Evolutionary conservation across 2,329 filamentous ascomycete species (phyloP).

Genomic region (Pseudogymnoascus sp.): DNA sequence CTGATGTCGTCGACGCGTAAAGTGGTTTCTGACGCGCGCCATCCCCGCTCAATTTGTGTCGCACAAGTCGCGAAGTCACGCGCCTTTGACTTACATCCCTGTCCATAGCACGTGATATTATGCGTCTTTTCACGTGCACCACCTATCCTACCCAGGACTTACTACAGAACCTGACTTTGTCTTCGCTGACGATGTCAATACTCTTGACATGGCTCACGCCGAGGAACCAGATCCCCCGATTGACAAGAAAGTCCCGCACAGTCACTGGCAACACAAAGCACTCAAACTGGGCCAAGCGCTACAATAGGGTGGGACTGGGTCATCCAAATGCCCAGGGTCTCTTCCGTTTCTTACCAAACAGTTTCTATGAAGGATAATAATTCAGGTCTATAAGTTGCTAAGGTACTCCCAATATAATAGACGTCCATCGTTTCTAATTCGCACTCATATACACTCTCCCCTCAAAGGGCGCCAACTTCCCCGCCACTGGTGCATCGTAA

Average conservation of each 20-base stretch:
- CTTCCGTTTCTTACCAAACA: too few relatives aligned
- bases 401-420: background rate
- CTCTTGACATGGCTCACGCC: too few relatives aligned
- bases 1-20: conserved; percentile 1
- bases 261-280: too few relatives aligned
- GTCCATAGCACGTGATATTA: background rate
- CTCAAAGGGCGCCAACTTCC: background rate
- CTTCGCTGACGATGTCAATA: too few relatives aligned
- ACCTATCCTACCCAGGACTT: background rate
- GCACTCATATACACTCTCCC: background rate
- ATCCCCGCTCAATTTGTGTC: background rate
- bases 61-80: conserved; percentile 3
- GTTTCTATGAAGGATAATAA: too few relatives aligned
- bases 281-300: too few relatives aligned
- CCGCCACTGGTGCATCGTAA: background rate
- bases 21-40: conserved; percentile 2
- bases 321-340: too few relatives aligned
- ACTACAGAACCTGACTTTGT: too few relatives aligned
- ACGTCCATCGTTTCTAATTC: background rate
- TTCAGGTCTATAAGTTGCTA: too few relatives aligned
- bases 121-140: background rate
- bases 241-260: too few relatives aligned
- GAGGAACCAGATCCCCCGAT: too few relatives aligned
- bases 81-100: background rate
- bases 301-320: too few relatives aligned